These are phyloP conservation scores for Wickerhamomyces sp. DNA, from an alignment of 1,139 yeast genomes.

Conservation along the genomic window DNA sequence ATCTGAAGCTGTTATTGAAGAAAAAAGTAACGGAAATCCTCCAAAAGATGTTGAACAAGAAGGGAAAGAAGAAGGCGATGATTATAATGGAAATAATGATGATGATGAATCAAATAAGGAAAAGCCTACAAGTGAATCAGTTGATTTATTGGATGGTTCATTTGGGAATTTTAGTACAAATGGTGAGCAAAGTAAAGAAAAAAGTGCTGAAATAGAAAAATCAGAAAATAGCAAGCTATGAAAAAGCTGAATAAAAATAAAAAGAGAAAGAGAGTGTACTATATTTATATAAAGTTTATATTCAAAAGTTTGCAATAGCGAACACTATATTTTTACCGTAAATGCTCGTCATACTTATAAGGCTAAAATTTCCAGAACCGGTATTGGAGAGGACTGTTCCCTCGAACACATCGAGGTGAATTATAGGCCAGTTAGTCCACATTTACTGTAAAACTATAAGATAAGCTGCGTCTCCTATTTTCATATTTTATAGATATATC, in stretches of 20 bases:
- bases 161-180: conserved; percentile 9
- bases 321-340: too few species aligned
- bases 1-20: not conserved
- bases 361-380: too few species aligned
- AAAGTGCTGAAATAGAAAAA: not conserved
- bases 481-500: too few species aligned
- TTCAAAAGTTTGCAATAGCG: too few species aligned
- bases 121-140: conserved; percentile 4
- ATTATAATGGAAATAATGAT: not conserved
- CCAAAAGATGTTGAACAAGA: not conserved
- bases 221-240: not conserved
- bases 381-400: too few species aligned
- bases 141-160: conserved; percentile 20
- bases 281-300: not conserved
- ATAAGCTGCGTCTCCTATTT: too few species aligned
- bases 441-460: too few species aligned
- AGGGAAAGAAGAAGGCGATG: not conserved
- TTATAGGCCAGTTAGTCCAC: too few species aligned
- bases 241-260: not conserved
- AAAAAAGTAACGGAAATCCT: too few species aligned
- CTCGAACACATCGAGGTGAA: too few species aligned
- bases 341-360: too few species aligned
- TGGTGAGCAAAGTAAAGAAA: not conserved
- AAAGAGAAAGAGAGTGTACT: not conserved
- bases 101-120: not conserved